phyloP scores from a whole-genome alignment of 2,329 filamentous ascomycete species.

The Fusarium udum region DNA sequence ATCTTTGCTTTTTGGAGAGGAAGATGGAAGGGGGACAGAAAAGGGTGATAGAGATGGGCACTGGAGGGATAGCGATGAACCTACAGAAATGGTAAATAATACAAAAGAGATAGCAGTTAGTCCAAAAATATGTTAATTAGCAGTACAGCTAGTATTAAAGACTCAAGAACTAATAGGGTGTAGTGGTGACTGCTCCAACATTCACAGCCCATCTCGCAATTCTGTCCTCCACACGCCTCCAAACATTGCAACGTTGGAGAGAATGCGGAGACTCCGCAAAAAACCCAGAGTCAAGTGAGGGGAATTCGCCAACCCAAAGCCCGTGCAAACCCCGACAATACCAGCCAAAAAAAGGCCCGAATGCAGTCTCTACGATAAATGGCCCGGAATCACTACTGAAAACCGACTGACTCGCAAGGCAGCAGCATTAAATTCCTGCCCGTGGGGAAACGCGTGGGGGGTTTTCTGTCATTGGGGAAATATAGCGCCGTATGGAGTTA shows the following conservation, averaged over 20 bases:
- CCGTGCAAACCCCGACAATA: conserved; percentile 3
- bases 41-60: accelerated
- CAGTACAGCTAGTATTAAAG: accelerated
- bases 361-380: not conserved
- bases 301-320: not conserved
- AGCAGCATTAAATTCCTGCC: conserved; percentile 15
- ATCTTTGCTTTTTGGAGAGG: conserved; percentile 14
- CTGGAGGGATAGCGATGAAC: not conserved
- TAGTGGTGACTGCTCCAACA: not conserved
- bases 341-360: conserved; percentile 13
- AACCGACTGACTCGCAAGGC: not conserved
- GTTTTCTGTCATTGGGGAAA: not conserved
- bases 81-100: accelerated
- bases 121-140: accelerated
- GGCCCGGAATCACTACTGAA: not conserved
- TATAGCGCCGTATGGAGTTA: not conserved
- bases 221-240: not conserved
- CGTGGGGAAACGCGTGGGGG: conserved; percentile 22
- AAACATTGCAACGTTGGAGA: conserved; percentile 22
- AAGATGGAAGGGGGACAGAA: not conserved
- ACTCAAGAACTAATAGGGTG: accelerated
- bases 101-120: accelerated
- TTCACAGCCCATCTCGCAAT: not conserved
- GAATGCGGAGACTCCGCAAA: conserved; percentile 37
- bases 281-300: not conserved